A percentile compares a stretch with the other conserved stretches of the same genome.
Conservation (phyloP, 208 protist genomes). For the Wallacemonas sp. region DNA sequence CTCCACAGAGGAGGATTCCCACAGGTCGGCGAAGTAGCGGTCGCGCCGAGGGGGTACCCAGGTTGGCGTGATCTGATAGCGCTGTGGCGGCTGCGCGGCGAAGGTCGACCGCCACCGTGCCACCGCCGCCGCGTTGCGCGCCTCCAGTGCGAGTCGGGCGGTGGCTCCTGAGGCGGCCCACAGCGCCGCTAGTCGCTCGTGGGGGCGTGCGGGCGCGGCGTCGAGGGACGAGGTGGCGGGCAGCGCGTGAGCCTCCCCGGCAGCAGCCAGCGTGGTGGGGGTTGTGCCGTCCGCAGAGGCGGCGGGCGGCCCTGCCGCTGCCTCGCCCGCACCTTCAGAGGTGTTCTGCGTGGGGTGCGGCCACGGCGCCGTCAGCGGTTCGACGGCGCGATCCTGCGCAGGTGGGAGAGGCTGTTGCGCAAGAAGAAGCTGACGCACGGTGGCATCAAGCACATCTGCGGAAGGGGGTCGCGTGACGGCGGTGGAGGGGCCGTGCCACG, state of each 20-base stretch:
- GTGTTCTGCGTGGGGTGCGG: no score
- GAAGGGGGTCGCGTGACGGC: neutral
- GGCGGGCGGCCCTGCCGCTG: no score
- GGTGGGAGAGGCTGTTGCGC: no score
- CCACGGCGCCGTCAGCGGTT: no score
- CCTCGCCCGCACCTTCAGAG: no score
- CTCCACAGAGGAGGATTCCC: conserved; percentile 58
- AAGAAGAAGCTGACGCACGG: conserved; percentile 17
- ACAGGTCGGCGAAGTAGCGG: conserved; percentile 29
- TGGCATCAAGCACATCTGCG: conserved; percentile 12
- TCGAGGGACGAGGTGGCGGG: neutral
- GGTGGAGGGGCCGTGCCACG: neutral
- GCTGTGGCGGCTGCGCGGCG: conserved; percentile 18
- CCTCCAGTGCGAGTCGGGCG: conserved; percentile 24
- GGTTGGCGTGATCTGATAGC: conserved; percentile 22
- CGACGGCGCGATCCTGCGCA: no score
- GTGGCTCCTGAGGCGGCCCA: conserved; percentile 13
- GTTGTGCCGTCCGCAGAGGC: no score
- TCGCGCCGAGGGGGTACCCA: conserved; percentile 33
- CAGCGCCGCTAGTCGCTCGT: neutral
- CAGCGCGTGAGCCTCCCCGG: no score
- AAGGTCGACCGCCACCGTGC: conserved; percentile 27
- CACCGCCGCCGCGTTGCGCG: conserved; percentile 48
- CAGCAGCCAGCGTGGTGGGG: conserved; percentile 1
- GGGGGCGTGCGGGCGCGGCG: neutral